These are phyloP conservation scores for Raffaelea deltoideospora DNA, from an alignment of 2,329 filamentous ascomycete species.

Conservation along the genomic window DNA sequence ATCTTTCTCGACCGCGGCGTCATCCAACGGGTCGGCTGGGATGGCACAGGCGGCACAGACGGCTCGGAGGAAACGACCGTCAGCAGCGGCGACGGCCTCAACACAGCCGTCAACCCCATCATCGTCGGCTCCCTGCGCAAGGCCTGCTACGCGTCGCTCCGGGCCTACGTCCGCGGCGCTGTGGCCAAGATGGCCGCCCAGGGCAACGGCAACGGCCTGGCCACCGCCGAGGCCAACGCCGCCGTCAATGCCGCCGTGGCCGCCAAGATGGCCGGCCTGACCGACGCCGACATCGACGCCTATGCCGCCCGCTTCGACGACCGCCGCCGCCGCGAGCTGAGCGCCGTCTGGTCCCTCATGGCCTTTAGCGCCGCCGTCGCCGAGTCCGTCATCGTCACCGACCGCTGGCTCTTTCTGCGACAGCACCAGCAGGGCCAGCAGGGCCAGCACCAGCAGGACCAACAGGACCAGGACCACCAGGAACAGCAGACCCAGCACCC, in stretches of 20 bases:
- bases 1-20: conserved; percentile 81
- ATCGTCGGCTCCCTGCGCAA: conserved; percentile 80
- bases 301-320: conserved; percentile 51
- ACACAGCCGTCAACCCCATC: conserved; percentile 56
- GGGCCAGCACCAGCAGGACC: too few relatives aligned
- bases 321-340: conserved; percentile 71
- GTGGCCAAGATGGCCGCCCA: conserved; percentile 47
- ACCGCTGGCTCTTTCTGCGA: conserved; percentile 74
- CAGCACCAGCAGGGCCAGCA: too few relatives aligned
- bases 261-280: conserved; percentile 50
- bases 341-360: conserved; percentile 87
- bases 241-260: conserved; percentile 32
- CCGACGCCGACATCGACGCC: conserved; percentile 55
- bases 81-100: conserved; percentile 24
- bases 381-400: conserved; percentile 78
- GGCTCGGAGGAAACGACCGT: not conserved
- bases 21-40: conserved; percentile 46
- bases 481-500: conserved; percentile 50
- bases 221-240: conserved; percentile 2
- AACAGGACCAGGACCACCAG: too few relatives aligned
- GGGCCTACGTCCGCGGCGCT: conserved; percentile 66
- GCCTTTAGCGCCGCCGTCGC: conserved; percentile 82
- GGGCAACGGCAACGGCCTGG: conserved; percentile 17
- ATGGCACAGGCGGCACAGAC: conserved; percentile 23
- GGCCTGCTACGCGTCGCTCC: conserved; percentile 59